Evolutionary conservation across 78 protist genomes (phyloP).

Genomic region (Dictyostelium purpureum): DNA sequence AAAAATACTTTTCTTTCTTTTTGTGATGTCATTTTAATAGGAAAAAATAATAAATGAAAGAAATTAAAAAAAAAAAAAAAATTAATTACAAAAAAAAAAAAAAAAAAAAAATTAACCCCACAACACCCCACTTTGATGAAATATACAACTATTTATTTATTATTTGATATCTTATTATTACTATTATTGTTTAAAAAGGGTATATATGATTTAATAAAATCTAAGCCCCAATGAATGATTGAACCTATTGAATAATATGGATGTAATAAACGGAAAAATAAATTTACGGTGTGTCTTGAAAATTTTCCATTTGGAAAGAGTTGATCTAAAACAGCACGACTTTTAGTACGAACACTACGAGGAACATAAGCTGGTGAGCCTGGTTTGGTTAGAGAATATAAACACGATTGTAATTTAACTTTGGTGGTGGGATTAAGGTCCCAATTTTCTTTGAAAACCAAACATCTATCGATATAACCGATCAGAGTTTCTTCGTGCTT

Average conservation of each 20-base stretch:
- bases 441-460: conserved; percentile 40
- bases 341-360: conserved; percentile 23
- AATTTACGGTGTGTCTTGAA: conserved; percentile 59
- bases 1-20: background rate
- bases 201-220: background rate
- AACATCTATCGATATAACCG: conserved; percentile 41
- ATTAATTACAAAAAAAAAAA: too few relatives aligned
- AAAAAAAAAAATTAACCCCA: too few relatives aligned
- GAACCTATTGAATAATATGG: conserved; percentile 61
- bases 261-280: conserved; percentile 60
- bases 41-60: background rate
- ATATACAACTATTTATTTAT: background rate
- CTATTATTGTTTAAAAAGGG: background rate
- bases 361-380: conserved; percentile 66
- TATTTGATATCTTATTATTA: background rate
- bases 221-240: conserved; percentile 36
- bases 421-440: conserved; percentile 44
- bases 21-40: background rate
- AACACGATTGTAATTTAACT: conserved; percentile 74
- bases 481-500: conserved; percentile 53
- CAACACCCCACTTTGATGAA: too few relatives aligned
- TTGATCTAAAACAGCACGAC: conserved; percentile 12
- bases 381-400: conserved; percentile 61
- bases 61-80: too few relatives aligned
- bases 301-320: conserved; percentile 56